Conservation (phyloP, 148 eudicot species). For the Polygonum aviculare region DNA sequence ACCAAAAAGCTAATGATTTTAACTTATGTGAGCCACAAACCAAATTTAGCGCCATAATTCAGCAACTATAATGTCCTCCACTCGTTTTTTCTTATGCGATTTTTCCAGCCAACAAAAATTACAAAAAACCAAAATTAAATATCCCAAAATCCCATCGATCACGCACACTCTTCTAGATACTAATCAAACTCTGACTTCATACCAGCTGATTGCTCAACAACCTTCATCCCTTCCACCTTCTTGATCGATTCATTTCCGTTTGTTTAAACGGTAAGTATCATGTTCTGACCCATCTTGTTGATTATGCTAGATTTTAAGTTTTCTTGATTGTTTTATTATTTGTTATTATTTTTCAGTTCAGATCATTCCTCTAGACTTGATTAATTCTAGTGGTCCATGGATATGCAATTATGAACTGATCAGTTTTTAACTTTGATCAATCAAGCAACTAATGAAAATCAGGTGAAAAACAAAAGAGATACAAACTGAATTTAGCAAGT, state of each 20-base stretch:
- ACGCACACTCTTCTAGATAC: background rate
- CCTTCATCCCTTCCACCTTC: background rate
- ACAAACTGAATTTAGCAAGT: background rate
- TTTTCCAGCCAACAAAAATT: background rate
- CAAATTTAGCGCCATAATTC: constrained; percentile 6
- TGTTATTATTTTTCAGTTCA: background rate
- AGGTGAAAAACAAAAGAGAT: background rate
- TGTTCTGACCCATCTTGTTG: background rate
- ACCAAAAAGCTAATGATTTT: background rate
- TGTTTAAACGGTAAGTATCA: background rate
- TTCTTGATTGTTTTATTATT: background rate
- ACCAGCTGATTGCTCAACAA: background rate
- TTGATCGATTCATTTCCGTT: background rate
- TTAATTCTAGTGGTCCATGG: background rate
- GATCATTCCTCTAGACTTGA: background rate
- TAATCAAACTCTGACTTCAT: background rate
- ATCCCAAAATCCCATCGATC: constrained; percentile 1
- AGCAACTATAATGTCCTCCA: background rate
- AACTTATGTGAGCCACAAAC: background rate
- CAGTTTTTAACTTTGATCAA: too few relatives aligned
- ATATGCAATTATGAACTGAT: background rate
- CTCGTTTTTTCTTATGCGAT: background rate
- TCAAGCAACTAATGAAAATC: background rate
- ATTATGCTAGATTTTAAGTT: background rate
- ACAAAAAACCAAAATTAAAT: background rate